Conservation (phyloP, 192 early-diverging fungal species). For the Spizellomyces sp. region DNA sequence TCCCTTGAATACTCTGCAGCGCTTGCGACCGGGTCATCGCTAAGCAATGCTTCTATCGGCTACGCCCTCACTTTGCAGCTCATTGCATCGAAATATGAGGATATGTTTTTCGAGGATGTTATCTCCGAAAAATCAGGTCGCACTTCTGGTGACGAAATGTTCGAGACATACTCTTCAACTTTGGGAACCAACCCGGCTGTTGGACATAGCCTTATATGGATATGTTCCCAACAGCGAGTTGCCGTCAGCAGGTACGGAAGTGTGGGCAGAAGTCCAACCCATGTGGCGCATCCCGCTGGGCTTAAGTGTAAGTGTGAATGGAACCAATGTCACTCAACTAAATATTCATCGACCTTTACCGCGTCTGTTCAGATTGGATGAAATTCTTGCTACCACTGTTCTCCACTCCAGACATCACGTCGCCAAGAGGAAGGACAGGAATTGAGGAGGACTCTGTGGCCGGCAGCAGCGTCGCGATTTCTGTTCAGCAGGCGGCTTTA, state of each 20-base stretch:
- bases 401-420: background rate
- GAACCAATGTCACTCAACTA: background rate
- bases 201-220: constrained; percentile 23
- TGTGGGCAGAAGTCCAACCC: background rate
- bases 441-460: background rate
- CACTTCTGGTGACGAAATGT: background rate
- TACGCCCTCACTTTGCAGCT: constrained; percentile 8
- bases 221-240: constrained; percentile 12
- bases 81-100: constrained; percentile 5
- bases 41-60: constrained; percentile 6
- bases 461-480: background rate
- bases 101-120: background rate
- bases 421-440: background rate
- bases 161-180: constrained; percentile 10
- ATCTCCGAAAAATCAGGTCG: background rate
- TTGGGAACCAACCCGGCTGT: constrained; percentile 26
- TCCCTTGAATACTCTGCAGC: background rate
- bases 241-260: background rate
- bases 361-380: background rate
- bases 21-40: constrained; percentile 3
- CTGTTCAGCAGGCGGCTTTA: background rate
- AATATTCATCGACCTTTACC: background rate
- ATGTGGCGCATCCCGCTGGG: background rate
- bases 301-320: background rate
- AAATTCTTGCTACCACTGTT: constrained; percentile 11